phyloP scores from a whole-genome alignment of 495 filamentous ascomycete genomes.

The Aspergillus steynii region DNA sequence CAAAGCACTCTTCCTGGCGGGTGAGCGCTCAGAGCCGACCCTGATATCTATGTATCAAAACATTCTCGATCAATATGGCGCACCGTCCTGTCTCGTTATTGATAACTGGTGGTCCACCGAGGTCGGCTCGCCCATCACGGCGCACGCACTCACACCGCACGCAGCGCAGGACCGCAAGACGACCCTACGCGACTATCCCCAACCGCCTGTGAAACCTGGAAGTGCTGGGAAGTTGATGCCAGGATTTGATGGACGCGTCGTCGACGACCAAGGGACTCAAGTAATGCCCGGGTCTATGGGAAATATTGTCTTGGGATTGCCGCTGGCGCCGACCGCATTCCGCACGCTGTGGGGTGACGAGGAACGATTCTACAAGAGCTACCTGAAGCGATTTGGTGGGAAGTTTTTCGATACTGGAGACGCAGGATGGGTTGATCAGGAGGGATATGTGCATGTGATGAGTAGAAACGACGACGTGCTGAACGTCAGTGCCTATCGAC shows the following conservation, averaged over 20 bases:
- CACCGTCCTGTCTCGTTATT: conserved; percentile 58
- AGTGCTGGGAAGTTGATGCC: conserved; percentile 78
- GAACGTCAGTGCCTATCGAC: conserved; percentile 83
- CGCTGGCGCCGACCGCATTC: conserved; percentile 90
- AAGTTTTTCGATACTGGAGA: conserved; percentile 75
- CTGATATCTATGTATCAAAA: conserved; percentile 59
- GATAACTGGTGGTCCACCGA: conserved; percentile 90
- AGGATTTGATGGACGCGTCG: conserved; percentile 72
- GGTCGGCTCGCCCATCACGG: conserved; percentile 77
- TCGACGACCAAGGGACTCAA: conserved; percentile 68
- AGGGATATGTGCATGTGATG: conserved; percentile 94
- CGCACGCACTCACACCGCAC: conserved; percentile 52
- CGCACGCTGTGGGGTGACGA: conserved; percentile 88
- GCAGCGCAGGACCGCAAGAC: conserved; percentile 31
- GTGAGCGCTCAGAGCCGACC: conserved; percentile 63
- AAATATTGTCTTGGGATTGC: conserved; percentile 87
- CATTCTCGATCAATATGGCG: conserved; percentile 26
- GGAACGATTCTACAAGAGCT: conserved; percentile 89
- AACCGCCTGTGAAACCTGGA: conserved; percentile 63
- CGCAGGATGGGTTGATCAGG: conserved; percentile 81
- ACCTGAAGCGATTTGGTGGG: conserved; percentile 55
- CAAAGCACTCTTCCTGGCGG: conserved; percentile 65
- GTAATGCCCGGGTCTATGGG: conserved; percentile 73
- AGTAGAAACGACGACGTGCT: conserved; percentile 91
- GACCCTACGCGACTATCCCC: conserved; percentile 4